Base-by-base conservation (phyloP, 805 yeast species). In the Candida coleopterorum region DNA sequence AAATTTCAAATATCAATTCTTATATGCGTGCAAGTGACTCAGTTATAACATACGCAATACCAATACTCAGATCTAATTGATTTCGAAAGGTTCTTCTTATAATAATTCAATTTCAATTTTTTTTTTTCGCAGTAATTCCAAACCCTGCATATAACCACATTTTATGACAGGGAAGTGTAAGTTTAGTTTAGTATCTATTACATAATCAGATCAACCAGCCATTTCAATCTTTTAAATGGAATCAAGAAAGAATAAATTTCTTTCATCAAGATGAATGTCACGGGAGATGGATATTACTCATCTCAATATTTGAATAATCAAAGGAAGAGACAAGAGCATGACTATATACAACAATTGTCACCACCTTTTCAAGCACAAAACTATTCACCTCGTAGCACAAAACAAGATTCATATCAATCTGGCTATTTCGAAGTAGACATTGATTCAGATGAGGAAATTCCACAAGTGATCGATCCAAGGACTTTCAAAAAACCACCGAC, bases 81-180 rank as follows among this genome's bases (percentile, higher is more conserved):
- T n/a, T n/a, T n/a, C n/a, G n/a, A n/a, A n/a, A 31, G 88, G 88
- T 12, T 65, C 63, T 32, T 70, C 63, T 35, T 62, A 59, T 37
- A 87, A 86, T 12, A 77, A 60, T 6, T 23, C 25, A 7, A 23
- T 4, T 23, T 9, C 25, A 9, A 6, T n/a, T n/a, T n/a, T n/a
- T n/a, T n/a, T n/a, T n/a, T n/a, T n/a, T n/a, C n/a, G n/a, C n/a
- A n/a, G n/a, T n/a, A n/a, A n/a, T n/a, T n/a, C n/a, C n/a, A n/a
- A n/a, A n/a, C n/a, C n/a, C 28, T 25, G 28, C 28, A 25, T 25
- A 25, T n/a, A 25, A 25, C n/a, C n/a, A n/a, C n/a, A n/a, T n/a
- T n/a, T n/a, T n/a, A n/a, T n/a, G n/a, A n/a, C n/a, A n/a, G n/a
- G n/a, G n/a, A n/a, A n/a, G n/a, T n/a, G 26, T n/a, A 24, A 6